These are phyloP conservation scores for Pouteria glomerata DNA, from an alignment of 148 eudicot species.

Conservation along the genomic window DNA sequence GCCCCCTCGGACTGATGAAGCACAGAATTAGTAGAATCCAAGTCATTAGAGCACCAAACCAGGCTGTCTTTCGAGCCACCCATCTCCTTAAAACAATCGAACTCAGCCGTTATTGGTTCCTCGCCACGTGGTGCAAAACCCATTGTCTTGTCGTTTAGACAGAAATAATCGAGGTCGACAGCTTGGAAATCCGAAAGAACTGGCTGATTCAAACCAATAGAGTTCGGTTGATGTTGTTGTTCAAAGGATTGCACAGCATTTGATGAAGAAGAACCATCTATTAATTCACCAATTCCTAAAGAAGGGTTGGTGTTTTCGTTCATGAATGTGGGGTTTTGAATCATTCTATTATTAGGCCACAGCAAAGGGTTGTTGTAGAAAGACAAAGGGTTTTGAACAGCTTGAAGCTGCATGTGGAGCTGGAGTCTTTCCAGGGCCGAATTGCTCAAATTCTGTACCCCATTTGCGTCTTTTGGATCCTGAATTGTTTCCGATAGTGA, in stretches of 20 bases:
- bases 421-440: conserved; percentile 94
- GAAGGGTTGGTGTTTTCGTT: conserved; percentile 14
- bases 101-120: conserved; percentile 16
- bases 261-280: too few relatives aligned
- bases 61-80: conserved; percentile 28
- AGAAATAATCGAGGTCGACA: conserved; percentile 34
- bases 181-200: conserved; percentile 26
- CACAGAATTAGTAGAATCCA: conserved; percentile 27
- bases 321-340: conserved; percentile 42
- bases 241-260: too few relatives aligned
- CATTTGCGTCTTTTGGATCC: conserved; percentile 25
- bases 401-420: conserved; percentile 87
- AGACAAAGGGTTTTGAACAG: conserved; percentile 50
- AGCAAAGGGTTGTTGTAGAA: conserved; percentile 51
- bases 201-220: conserved; percentile 6
- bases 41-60: conserved; percentile 44
- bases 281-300: conserved; percentile 12
- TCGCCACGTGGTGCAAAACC: background rate
- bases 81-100: conserved; percentile 39
- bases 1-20: conserved; percentile 27
- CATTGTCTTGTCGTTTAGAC: conserved; percentile 22
- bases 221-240: too few relatives aligned
- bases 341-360: conserved; percentile 75
- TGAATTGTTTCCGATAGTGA: conserved; percentile 5
- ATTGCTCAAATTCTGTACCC: conserved; percentile 27